Conservation (phyloP, 1,139 yeast species). For the Diutina ranongensis region DNA sequence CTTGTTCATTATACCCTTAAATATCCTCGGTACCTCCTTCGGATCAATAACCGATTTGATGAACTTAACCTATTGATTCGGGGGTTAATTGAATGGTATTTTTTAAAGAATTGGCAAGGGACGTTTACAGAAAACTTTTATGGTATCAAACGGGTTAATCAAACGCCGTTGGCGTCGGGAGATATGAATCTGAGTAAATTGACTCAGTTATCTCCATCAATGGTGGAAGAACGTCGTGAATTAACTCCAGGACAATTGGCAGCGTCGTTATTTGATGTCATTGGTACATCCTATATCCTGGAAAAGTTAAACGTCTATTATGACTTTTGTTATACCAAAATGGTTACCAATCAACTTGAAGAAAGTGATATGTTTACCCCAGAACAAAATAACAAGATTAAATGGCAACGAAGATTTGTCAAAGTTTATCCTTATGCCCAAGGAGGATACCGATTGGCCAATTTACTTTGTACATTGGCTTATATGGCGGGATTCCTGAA, state of each 20-base stretch:
- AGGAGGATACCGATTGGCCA: conserved; percentile 34
- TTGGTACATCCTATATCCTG: conserved; percentile 56
- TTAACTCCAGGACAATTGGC: conserved; percentile 43
- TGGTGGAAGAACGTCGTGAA: conserved; percentile 44
- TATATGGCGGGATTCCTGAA: conserved; percentile 61
- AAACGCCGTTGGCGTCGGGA: conserved; percentile 23
- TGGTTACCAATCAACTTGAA: conserved; percentile 35
- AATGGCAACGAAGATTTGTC: conserved; percentile 36
- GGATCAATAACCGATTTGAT: conserved; percentile 60
- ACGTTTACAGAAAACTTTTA: conserved; percentile 88
- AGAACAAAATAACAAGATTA: conserved; percentile 18
- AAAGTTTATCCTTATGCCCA: conserved; percentile 51
- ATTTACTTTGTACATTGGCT: conserved; percentile 50
- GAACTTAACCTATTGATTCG: conserved; percentile 56
- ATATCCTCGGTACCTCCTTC: conserved; percentile 60
- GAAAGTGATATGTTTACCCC: conserved; percentile 21
- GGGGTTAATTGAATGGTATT: conserved; percentile 64
- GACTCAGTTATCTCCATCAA: conserved; percentile 33
- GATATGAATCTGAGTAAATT: conserved; percentile 23
- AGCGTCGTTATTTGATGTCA: conserved; percentile 51
- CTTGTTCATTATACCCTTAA: conserved; percentile 72
- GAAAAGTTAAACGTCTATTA: conserved; percentile 60
- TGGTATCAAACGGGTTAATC: conserved; percentile 62
- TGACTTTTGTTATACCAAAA: conserved; percentile 52
- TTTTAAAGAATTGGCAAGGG: conserved; percentile 66